phyloP scores from a whole-genome alignment of 1,284 basidiomycete genomes.

The Melampsora americana region DNA sequence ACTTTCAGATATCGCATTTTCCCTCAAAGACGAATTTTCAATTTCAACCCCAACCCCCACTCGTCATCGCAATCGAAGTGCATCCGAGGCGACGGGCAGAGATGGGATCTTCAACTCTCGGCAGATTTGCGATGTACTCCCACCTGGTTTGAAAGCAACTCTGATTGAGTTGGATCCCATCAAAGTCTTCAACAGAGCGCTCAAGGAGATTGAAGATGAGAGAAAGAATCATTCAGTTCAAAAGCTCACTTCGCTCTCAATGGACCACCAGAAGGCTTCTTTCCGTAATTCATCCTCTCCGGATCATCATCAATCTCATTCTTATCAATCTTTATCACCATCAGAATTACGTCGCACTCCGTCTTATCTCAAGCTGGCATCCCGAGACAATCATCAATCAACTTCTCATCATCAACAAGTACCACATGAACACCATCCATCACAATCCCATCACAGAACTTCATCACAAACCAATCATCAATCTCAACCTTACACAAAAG shows the following conservation, averaged over 20 bases:
- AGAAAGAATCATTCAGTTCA: too few relatives aligned
- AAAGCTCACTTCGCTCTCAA: too few relatives aligned
- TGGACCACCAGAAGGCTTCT: too few relatives aligned
- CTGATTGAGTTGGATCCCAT: slow-evolving; percentile 7
- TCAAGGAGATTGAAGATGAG: background rate
- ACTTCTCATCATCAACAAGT: background rate
- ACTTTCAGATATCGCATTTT: background rate
- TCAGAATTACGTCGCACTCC: background rate
- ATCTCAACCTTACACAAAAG: too few relatives aligned
- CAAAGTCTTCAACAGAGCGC: background rate
- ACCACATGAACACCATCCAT: background rate
- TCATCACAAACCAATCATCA: too few relatives aligned
- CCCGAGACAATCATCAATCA: background rate
- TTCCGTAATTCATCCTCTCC: background rate
- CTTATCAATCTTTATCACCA: slow-evolving; percentile 1
- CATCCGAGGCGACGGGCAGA: background rate
- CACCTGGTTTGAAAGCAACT: background rate
- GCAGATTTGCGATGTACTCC: background rate
- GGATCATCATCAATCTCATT: background rate
- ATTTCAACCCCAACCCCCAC: background rate
- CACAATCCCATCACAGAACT: background rate
- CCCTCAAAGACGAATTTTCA: background rate
- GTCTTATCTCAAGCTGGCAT: background rate
- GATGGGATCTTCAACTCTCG: background rate
- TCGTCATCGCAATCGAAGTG: slow-evolving; percentile 1